Base-by-base conservation (phyloP, 345 rosid genomes). In the Eucalyptus dawsonii region DNA sequence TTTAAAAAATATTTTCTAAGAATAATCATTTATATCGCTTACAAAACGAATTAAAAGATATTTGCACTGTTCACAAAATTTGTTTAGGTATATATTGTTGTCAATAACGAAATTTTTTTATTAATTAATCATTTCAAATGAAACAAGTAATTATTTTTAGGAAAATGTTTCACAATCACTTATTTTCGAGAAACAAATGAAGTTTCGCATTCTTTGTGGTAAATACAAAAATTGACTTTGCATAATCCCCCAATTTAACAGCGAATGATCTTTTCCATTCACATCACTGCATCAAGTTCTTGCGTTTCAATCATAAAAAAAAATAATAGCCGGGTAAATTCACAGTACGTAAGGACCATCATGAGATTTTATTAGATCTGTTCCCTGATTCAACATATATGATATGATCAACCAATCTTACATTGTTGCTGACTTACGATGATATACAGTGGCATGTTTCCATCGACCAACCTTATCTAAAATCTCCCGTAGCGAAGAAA, bases 21-120 rank as follows among this genome's bases (percentile, higher is more conserved):
- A 51, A 51, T 51, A 17, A 7, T 17, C 0, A 19, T 1, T 0
- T 0, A 53, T 1, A 53, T 53, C 0, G 0, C 2, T 19, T 1
- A 53, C 56, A 3, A 51, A 51, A 51, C 2, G 56, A 51, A 51
- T 51, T 3, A 51, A 51, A 51, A 7, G 0, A 3, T 51, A 51
- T 51, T 51, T 51, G 3, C 0, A 6, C 8, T 8, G 2, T 51
- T 16, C 0, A 51, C 3, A 1, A 51, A 51, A 51, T 0, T 0
- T 51, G 2, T 51, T 53, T 19, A 53, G 56, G 1, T 1, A 3
- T 53, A 53, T 1, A 17, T 53, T 53, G 2, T 53, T 19, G 56
- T 53, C 0, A 53, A n/a, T n/a, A n/a, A n/a, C n/a, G n/a, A n/a
- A n/a, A n/a, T n/a, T n/a, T n/a, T n/a, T n/a, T n/a, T n/a, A 7